Evolutionary conservation across 2,329 filamentous ascomycete genomes (phyloP), one percentile per base, ranked within the genome.

Genomic region (Calonectria montana): DNA sequence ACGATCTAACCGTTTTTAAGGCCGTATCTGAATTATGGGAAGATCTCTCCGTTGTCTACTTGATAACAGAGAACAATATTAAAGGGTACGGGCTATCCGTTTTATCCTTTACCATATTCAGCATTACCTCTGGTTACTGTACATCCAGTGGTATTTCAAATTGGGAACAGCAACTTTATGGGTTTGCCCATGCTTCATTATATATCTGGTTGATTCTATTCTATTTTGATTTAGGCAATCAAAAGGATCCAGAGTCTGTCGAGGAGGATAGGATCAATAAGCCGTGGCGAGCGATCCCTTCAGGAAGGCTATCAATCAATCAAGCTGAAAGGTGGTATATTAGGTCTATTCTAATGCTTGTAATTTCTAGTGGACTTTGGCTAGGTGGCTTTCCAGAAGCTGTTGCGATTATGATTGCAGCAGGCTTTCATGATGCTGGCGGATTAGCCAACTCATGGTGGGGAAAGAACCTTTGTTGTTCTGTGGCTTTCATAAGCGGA

Each of bases 211-310:
- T 63, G 1, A 31, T 12, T 41, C 23, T 47, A 16, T 47, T 63
- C 10, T 35, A 63, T 18, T 63, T 63, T 29, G 59, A 63, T 43
- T 47, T 41, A 16, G 31, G 59, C 16, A 63, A 63, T 41, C 59
- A 63, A 13, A 63, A 63, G 16, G 25, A 45, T 3, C 39, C 59
- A 1, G 41, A 45, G 18, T 63, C 59, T 10, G n/a, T 63, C 16
- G 41, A 63, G 16, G 59, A 63, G 29, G 59, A 63, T n/a, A 63
- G n/a, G 25, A 18, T 47, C 12, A 63, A 63, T 23, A 63, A 63
- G 16, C 59, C 59, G 4, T 63, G 59, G 59, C 59, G 59, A 8
- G 59, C 59, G 2, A 63, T 63, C 21, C 59, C 59, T 35, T 63
- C 41, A 3, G 59, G 59, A 31, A 63, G 25, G 8, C 59, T 63